Conservation (phyloP, 1,139 yeast genomes). For the Kazachstania sp. region DNA sequence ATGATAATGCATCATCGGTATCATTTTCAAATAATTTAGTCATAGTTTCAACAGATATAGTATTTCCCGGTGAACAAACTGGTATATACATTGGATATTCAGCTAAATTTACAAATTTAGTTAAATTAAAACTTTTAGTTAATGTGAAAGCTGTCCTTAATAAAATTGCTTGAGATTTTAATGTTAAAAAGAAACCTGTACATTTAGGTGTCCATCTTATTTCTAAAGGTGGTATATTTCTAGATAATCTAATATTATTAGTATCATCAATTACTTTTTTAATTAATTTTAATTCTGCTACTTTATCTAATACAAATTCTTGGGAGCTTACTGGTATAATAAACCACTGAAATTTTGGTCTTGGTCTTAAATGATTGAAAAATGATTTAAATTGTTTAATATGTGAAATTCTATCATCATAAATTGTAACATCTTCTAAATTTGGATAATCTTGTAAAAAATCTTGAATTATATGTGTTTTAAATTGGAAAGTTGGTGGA, state of each 20-base stretch:
- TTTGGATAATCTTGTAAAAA: slow-evolving; percentile 29
- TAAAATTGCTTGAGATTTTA: slow-evolving; percentile 12
- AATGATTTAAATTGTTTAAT: slow-evolving; percentile 31
- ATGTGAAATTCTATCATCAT: slow-evolving; percentile 38
- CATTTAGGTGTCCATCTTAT: slow-evolving; percentile 14
- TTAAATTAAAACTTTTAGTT: slow-evolving; percentile 4
- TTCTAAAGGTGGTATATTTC: not conserved
- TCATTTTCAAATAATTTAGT: slow-evolving; percentile 12
- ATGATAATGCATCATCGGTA: slow-evolving; percentile 6
- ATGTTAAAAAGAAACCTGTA: slow-evolving; percentile 15
- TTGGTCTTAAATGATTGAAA: slow-evolving; percentile 12
- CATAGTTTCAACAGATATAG: slow-evolving; percentile 8
- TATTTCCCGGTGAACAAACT: slow-evolving; percentile 8
- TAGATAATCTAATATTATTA: not conserved
- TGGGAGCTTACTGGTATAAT: slow-evolving; percentile 18
- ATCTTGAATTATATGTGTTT: slow-evolving; percentile 32
- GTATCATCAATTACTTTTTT: slow-evolving; percentile 1
- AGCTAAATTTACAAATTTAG: slow-evolving; percentile 7
- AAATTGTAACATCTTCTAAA: slow-evolving; percentile 31
- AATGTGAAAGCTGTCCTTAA: slow-evolving; percentile 8
- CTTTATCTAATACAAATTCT: slow-evolving; percentile 2
- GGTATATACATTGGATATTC: slow-evolving; percentile 20
- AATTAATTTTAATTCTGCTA: slow-evolving; percentile 8
- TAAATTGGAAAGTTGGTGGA: slow-evolving; percentile 31
- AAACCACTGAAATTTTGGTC: slow-evolving; percentile 13